Conservation (phyloP, 2,329 filamentous ascomycete species). For the Microdochium bolleyi region DNA sequence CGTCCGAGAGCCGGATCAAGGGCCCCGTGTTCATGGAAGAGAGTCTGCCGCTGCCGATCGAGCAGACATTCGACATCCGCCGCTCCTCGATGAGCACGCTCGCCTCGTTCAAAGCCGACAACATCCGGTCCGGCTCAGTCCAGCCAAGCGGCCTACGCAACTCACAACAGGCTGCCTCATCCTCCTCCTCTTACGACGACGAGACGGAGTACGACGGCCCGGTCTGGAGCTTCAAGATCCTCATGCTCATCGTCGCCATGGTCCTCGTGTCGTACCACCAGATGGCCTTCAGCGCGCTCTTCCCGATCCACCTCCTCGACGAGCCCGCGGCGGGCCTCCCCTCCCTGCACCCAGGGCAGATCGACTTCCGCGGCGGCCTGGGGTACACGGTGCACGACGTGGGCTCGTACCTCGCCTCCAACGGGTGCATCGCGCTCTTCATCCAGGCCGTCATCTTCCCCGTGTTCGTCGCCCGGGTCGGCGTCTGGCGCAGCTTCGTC, state of each 20-base stretch:
- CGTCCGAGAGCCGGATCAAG: conserved; percentile 10
- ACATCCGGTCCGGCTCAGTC: conserved; percentile 24
- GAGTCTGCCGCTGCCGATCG: conserved; percentile 21
- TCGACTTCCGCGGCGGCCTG: conserved; percentile 50
- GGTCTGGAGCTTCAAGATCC: conserved; percentile 28
- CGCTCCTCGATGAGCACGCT: conserved; percentile 32
- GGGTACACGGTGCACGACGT: conserved; percentile 59
- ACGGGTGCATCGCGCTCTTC: conserved; percentile 63
- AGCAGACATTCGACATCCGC: conserved; percentile 26
- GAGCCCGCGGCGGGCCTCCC: conserved; percentile 13
- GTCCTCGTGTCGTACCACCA: conserved; percentile 35
- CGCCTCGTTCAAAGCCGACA: not conserved
- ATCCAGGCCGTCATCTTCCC: conserved; percentile 69
- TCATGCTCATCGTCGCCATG: conserved; percentile 31
- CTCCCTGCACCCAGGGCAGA: conserved; percentile 7
- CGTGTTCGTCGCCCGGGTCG: conserved; percentile 51
- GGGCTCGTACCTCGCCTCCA: conserved; percentile 60
- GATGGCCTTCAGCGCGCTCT: conserved; percentile 33
- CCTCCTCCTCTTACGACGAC: not conserved
- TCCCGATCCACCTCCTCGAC: conserved; percentile 35
- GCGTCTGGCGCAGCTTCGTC: conserved; percentile 60
- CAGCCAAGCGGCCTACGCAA: conserved; percentile 6
- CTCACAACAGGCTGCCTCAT: not conserved
- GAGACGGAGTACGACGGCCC: conserved; percentile 13
- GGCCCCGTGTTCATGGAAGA: conserved; percentile 23